phyloP scores from a whole-genome alignment of 2,329 filamentous ascomycete genomes.

The Colletotrichum noveboracense region DNA sequence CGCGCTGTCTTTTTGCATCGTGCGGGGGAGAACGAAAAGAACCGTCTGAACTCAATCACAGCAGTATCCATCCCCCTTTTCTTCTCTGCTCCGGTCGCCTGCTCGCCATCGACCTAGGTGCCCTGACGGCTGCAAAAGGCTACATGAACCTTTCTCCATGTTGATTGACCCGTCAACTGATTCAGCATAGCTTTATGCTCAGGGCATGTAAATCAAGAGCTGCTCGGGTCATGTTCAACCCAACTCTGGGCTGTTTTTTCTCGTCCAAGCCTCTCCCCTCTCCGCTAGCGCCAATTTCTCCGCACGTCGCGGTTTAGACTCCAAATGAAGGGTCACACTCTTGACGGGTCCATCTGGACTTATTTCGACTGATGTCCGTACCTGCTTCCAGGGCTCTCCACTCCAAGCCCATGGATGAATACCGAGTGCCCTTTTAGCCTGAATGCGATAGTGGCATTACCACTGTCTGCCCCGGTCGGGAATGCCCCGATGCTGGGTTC shows the following conservation, averaged over 20 bases:
- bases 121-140: not conserved
- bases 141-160: not conserved
- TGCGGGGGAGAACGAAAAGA: constrained; percentile 2
- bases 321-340: constrained; percentile 4
- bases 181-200: not conserved
- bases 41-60: not conserved
- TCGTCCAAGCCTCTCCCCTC: not conserved
- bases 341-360: not conserved
- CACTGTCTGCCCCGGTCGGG: not conserved
- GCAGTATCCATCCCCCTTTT: not conserved
- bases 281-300: not conserved
- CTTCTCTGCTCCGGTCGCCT: not conserved
- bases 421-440: constrained; percentile 13
- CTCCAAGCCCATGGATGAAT: constrained; percentile 13
- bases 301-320: constrained; percentile 11
- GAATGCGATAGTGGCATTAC: constrained; percentile 5
- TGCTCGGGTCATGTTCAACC: not conserved
- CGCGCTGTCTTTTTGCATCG: not conserved
- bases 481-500: not conserved
- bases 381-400: not conserved
- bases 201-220: not conserved
- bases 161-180: not conserved
- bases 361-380: not conserved
- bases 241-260: not conserved
- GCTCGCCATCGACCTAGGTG: not conserved